Base-by-base conservation (phyloP, 306 rosid genomes). In the Fragaria vesca region DNA sequence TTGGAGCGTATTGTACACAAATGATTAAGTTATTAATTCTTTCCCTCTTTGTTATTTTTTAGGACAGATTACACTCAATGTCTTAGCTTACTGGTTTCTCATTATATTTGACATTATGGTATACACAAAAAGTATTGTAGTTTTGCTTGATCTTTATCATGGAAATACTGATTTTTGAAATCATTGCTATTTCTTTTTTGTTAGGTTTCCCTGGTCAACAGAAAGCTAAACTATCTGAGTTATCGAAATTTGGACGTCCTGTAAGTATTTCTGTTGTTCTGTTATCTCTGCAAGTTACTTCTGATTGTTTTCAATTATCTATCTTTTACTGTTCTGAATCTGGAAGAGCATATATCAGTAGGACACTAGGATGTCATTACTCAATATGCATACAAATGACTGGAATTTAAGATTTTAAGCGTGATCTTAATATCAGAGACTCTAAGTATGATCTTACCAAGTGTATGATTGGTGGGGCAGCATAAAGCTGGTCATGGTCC, bases 221-320 rank as follows among this genome's bases (percentile, higher is more conserved):
- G 79, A 91, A 88, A 82, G 97, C 96, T 76, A 93, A 89, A 86
- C 79, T 84, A 68, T 81, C 92, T 16, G 91, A 94, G 79, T 77
- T 89, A 48, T 84, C 98, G 15, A 94, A 91, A 85, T 94, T 94
- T 61, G 98, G 97, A 76, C 96, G 98, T 26, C 98, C 97, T 28
- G 98, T 94, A 79, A 94, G 98, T 88, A 50, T 17, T 73, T 45
- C 67, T 60, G 57, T 66, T 60, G 50, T 65, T 79, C 12, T 81
- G 15, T 43, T 71, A 48, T 71, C 57, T 79, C 58, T 28, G 57
- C 75, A 46, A 50, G 66, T 78, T 66, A 78, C 57, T 70, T 69
- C 20, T 68, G 48, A 66, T 69, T 72, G 28, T 78, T 18, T 38
- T 73, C 28, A 40, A 30, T 79, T 20, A 38, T 34, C 28, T 61